Evolutionary conservation across 768 basidiomycete species (phyloP).

Genomic region (Hygrocybe coccinea): DNA sequence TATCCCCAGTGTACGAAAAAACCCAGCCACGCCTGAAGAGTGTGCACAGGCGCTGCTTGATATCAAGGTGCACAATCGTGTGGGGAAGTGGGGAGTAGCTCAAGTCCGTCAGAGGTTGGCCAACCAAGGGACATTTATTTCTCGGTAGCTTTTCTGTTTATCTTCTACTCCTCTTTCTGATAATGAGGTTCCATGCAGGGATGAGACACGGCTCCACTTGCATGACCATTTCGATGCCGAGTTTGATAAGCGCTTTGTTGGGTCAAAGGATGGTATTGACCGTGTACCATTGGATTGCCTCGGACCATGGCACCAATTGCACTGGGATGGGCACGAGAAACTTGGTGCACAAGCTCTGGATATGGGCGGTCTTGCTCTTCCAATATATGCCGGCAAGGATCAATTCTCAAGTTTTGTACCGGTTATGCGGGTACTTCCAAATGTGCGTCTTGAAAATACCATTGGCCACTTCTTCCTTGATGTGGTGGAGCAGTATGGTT

Average conservation of each 20-base stretch:
- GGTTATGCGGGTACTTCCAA: slow-evolving; percentile 14
- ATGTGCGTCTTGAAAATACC: slow-evolving; percentile 14
- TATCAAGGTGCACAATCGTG: slow-evolving; percentile 7
- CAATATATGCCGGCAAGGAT: slow-evolving; percentile 21
- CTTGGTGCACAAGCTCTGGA: slow-evolving; percentile 18
- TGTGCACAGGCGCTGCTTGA: slow-evolving; percentile 3
- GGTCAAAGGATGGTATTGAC: slow-evolving; percentile 9
- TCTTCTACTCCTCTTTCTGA: too few species aligned
- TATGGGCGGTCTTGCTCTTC: slow-evolving; percentile 19
- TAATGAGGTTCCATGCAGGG: neutral
- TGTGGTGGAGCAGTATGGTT: slow-evolving; percentile 12
- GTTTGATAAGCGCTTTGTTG: slow-evolving; percentile 13
- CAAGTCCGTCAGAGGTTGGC: slow-evolving; percentile 13
- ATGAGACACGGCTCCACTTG: neutral
- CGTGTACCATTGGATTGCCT: slow-evolving; percentile 11
- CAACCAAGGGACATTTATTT: slow-evolving; percentile 8
- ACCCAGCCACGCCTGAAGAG: neutral
- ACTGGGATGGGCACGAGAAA: slow-evolving; percentile 27
- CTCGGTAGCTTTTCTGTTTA: too few species aligned
- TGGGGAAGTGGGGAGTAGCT: slow-evolving; percentile 14
- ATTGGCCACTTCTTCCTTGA: slow-evolving; percentile 22
- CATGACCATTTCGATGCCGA: slow-evolving; percentile 10
- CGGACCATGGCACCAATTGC: slow-evolving; percentile 17
- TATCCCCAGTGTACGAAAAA: neutral
- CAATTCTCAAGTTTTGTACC: slow-evolving; percentile 16